Percentiles rank a stretch among this genome's conserved stretches.
Evolutionary conservation across 1,284 basidiomycete species (phyloP).

Genomic region (Microbotryum intermedium): DNA sequence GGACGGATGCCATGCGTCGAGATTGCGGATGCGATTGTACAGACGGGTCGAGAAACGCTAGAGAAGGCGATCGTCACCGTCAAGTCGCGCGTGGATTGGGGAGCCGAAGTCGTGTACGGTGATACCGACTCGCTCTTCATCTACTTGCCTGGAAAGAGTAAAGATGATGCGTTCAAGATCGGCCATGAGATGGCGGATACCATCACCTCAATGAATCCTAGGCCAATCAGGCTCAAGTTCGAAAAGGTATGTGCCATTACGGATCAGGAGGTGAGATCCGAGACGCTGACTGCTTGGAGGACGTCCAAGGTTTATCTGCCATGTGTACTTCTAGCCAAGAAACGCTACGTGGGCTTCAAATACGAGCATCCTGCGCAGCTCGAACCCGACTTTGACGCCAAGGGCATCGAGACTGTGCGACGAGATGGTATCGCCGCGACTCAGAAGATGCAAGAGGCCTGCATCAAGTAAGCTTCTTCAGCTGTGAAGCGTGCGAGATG

Average conservation of each 20-base stretch:
- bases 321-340: constrained; percentile 89
- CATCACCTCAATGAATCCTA: constrained; percentile 77
- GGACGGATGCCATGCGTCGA: constrained; percentile 98
- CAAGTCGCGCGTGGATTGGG: constrained; percentile 54
- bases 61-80: constrained; percentile 62
- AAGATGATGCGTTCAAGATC: constrained; percentile 84
- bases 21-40: constrained; percentile 95
- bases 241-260: constrained; percentile 61
- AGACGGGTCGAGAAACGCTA: constrained; percentile 87
- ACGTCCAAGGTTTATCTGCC: constrained; percentile 75
- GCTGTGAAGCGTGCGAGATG: no score
- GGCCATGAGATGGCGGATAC: constrained; percentile 84
- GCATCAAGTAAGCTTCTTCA: constrained; percentile 57
- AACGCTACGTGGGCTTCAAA: constrained; percentile 93
- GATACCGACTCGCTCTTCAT: constrained; percentile 96
- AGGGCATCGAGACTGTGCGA: constrained; percentile 94
- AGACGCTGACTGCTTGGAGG: neutral
- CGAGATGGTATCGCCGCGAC: constrained; percentile 82
- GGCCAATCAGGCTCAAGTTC: constrained; percentile 90
- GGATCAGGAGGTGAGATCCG: neutral
- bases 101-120: constrained; percentile 89
- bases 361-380: constrained; percentile 73
- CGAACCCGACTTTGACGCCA: constrained; percentile 83
- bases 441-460: constrained; percentile 78
- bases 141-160: constrained; percentile 76